phyloP scores from a whole-genome alignment of 2,329 filamentous ascomycete genomes.

The Exophiala aquamarina region DNA sequence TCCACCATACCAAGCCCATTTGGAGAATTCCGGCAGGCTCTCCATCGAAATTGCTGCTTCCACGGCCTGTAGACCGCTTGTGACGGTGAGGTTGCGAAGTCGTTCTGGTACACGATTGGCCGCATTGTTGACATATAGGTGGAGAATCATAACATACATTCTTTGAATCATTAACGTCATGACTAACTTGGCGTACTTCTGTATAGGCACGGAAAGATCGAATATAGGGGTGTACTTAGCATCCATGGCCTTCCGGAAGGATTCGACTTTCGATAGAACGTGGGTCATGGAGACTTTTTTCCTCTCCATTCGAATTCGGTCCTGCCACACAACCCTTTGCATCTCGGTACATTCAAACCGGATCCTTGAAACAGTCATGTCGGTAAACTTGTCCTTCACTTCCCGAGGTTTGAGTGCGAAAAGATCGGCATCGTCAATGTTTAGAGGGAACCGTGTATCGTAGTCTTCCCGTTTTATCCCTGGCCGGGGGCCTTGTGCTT shows the following conservation, averaged over 20 bases:
- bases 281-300: conserved; percentile 62
- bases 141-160: conserved; percentile 66
- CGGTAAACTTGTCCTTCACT: conserved; percentile 58
- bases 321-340: conserved; percentile 68
- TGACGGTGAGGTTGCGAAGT: conserved; percentile 63
- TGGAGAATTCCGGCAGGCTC: conserved; percentile 50
- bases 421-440: conserved; percentile 67
- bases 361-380: conserved; percentile 66
- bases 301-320: conserved; percentile 64
- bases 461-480: conserved; percentile 73
- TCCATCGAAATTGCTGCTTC: conserved; percentile 59
- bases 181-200: conserved; percentile 63
- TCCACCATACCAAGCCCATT: conserved; percentile 70
- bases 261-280: conserved; percentile 67
- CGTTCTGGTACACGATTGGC: conserved; percentile 47
- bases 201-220: conserved; percentile 59
- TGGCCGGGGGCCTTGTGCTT: conserved; percentile 70
- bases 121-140: conserved; percentile 61
- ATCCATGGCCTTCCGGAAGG: conserved; percentile 64
- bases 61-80: conserved; percentile 56
- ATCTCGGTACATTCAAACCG: conserved; percentile 74
- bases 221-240: conserved; percentile 66
- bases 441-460: conserved; percentile 70
- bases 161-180: conserved; percentile 65
- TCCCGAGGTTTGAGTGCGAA: conserved; percentile 45